Conservation (phyloP, 768 basidiomycete species). For the Pleurotus platypus region DNA sequence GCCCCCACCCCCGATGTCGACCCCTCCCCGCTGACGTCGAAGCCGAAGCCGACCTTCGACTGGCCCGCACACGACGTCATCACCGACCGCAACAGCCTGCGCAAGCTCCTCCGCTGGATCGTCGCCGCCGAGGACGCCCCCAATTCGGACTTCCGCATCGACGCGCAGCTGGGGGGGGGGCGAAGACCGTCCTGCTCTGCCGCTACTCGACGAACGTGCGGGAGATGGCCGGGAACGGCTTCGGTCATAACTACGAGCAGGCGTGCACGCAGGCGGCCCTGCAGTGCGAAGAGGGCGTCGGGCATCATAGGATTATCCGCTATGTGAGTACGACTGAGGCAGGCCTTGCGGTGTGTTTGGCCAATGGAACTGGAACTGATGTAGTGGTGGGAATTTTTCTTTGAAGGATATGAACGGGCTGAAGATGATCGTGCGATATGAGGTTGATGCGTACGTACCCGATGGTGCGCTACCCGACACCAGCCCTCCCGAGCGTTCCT, state of each 20-base stretch:
- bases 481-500: not conserved
- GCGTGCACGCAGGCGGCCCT: constrained; percentile 43
- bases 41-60: constrained; percentile 24
- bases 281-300: constrained; percentile 47
- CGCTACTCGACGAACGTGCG: constrained; percentile 47
- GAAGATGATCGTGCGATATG: constrained; percentile 55
- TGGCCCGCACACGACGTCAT: constrained; percentile 45
- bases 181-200: constrained; percentile 56
- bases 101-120: constrained; percentile 64
- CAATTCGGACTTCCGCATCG: constrained; percentile 59
- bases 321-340: constrained; percentile 42
- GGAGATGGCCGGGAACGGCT: constrained; percentile 36
- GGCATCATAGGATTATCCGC: constrained; percentile 59
- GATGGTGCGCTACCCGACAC: constrained; percentile 20
- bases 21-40: not conserved
- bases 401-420: constrained; percentile 54
- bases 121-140: constrained; percentile 17
- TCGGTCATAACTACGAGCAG: constrained; percentile 61
- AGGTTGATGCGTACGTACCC: constrained; percentile 47
- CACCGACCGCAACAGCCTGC: constrained; percentile 63
- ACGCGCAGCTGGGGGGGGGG: constrained; percentile 60
- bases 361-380: too few species aligned
- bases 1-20: constrained; percentile 22
- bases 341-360: too few species aligned
- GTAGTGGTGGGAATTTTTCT: too few species aligned